Base-by-base conservation (phyloP, 352 stramenopile genomes). In the Peronospora farinosa region DNA sequence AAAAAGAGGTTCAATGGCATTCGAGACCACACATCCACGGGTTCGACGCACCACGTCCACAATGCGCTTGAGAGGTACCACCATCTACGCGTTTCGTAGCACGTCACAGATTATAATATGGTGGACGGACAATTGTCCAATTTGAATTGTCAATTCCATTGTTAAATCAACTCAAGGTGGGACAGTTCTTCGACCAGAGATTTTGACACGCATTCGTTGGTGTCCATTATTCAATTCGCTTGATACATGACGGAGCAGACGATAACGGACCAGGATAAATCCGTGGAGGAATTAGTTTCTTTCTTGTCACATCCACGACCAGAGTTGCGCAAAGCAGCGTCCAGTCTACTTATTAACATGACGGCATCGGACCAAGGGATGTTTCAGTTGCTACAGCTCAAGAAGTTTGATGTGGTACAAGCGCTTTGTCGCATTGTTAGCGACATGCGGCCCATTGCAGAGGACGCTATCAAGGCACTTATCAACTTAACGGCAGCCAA, bases 401-500 rank as follows among this genome's bases (percentile, higher is more conserved):
- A 74, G 42, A 80, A 86, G 59, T 67, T 72, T 32, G 78, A 93
- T 47, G 78, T 85, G 15, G 66, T 93, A 39, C 71, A 88, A 49
- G 79, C 72, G 31, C 77, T 93, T 7, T 90, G 78, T 42, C 78
- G 82, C 25, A 60, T 91, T 27, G 77, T 93, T 49, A 86, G 78
- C 45, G 82, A 93, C 65, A 74, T 93, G 69, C 81, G 79, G 0
- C 74, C 82, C 15, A 88, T 93, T 47, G 82, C 82, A 0, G 74
- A 89, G 52, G 82, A 93, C 63, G 82, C 79, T 21, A 88, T 93
- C 65, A 89, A 91, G 55, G 74, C 79, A 60, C 70, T 91, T 23
- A 90, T 93, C 61, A 93, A 93, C 54, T 65, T 93, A 30, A 93
- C 79, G 32, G 82, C 82, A 1, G 70, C 74, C 37, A 88, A 90